Evolutionary conservation across 345 rosid species (phyloP).

Genomic region (Salix udensis): DNA sequence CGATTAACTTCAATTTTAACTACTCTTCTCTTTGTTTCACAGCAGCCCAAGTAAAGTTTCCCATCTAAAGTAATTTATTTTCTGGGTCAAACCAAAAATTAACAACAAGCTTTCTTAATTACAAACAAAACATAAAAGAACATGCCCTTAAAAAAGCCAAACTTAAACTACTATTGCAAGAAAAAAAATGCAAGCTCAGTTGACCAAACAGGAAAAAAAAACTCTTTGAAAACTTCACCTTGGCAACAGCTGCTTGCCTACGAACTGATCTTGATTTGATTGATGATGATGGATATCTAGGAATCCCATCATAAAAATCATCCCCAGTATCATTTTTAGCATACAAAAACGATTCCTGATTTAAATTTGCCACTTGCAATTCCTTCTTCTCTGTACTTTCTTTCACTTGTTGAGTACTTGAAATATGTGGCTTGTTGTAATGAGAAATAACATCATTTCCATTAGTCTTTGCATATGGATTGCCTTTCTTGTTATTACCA

Average conservation of each 20-base stretch:
- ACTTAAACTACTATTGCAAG: background rate
- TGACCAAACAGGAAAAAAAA: background rate
- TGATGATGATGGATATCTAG: slow-evolving; percentile 20
- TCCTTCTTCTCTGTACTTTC: background rate
- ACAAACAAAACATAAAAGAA: background rate
- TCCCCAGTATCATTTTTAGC: slow-evolving; percentile 10
- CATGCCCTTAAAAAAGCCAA: background rate
- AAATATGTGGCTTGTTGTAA: background rate
- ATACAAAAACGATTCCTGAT: background rate
- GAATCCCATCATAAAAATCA: slow-evolving; percentile 71
- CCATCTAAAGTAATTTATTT: too few relatives aligned
- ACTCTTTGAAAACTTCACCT: slow-evolving; percentile 28
- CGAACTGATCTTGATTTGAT: slow-evolving; percentile 47
- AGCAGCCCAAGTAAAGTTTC: background rate
- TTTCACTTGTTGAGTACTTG: background rate
- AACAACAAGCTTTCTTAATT: background rate
- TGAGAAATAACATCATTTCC: background rate
- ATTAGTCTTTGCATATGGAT: background rate
- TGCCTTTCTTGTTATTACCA: background rate
- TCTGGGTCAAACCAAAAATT: background rate
- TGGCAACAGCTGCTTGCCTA: slow-evolving; percentile 54
- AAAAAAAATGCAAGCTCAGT: background rate
- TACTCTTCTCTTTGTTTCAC: background rate
- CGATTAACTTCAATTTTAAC: background rate
- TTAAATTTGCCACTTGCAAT: background rate